A percentile compares a stretch with the other conserved stretches of the same genome.
phyloP scores from a whole-genome alignment of 306 rosid species.

The Argentina anserina region DNA sequence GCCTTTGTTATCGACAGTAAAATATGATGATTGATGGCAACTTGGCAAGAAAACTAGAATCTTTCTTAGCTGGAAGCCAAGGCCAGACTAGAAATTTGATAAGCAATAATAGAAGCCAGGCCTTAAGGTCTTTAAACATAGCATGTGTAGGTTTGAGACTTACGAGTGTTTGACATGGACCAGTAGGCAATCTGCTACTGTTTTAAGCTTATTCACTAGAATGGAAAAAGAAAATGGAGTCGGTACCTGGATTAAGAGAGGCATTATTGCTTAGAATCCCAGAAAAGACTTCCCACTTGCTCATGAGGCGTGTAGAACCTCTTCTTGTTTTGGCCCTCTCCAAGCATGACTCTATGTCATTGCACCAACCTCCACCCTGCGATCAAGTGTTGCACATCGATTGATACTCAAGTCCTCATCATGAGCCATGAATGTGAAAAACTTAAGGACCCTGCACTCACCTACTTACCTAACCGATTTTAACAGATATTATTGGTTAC shows the following conservation, averaged over 20 bases:
- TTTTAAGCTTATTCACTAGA: neutral
- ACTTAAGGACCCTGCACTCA: slow-evolving; percentile 5
- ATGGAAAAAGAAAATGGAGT: neutral
- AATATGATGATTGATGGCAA: neutral
- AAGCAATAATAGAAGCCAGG: neutral
- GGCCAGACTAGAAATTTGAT: neutral
- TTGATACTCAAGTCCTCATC: neutral
- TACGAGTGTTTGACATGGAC: neutral
- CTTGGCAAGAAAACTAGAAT: neutral
- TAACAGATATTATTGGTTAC: neutral
- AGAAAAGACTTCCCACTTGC: slow-evolving; percentile 55
- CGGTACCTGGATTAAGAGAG: slow-evolving; percentile 79
- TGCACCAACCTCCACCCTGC: slow-evolving; percentile 99
- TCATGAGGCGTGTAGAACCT: slow-evolving; percentile 81
- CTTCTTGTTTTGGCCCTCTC: slow-evolving; percentile 70
- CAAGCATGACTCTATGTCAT: slow-evolving; percentile 63
- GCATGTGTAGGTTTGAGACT: neutral
- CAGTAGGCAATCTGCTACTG: neutral
- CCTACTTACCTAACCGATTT: slow-evolving; percentile 30
- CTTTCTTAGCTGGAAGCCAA: neutral
- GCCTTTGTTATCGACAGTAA: neutral
- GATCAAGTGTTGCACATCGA: neutral
- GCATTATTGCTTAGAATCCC: slow-evolving; percentile 78
- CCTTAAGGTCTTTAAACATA: neutral
- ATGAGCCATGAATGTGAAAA: neutral